phyloP scores from a whole-genome alignment of 441 rosid genomes.

The Arabidopsis hybrid region DNA sequence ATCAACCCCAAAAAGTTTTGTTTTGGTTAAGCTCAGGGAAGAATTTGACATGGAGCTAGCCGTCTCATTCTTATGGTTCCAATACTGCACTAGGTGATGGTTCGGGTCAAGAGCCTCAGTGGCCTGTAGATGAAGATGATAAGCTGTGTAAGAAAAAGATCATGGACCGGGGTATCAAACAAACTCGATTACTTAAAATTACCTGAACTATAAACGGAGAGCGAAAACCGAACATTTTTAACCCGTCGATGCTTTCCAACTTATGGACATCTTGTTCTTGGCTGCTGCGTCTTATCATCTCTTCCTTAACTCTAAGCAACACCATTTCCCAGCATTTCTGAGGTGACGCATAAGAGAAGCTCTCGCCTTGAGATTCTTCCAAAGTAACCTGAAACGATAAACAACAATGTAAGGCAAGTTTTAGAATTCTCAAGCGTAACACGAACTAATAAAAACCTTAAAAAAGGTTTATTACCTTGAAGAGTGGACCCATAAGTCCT shows the following conservation, averaged over 20 bases:
- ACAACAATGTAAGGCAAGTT: conserved; percentile 3
- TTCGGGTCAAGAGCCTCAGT: conserved; percentile 82
- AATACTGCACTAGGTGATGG: conserved; percentile 73
- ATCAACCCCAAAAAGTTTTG: conserved; percentile 44
- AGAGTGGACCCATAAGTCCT: conserved; percentile 80
- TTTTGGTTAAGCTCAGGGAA: conserved; percentile 32
- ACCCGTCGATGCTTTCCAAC: conserved; percentile 59
- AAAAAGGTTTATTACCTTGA: conserved; percentile 57
- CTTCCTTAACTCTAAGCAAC: conserved; percentile 46
- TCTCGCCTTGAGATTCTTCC: conserved; percentile 62
- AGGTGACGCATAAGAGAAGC: conserved; percentile 58
- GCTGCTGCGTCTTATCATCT: background rate
- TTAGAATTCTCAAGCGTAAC: conserved; percentile 3
- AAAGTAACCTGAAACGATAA: conserved; percentile 62
- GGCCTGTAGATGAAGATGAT: conserved; percentile 50
- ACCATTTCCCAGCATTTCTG: conserved; percentile 92
- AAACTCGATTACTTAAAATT: conserved; percentile 6
- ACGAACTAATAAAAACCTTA: conserved; percentile 7
- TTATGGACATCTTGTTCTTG: conserved; percentile 8
- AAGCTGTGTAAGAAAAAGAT: conserved; percentile 18
- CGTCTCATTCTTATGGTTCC: conserved; percentile 56
- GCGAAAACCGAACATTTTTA: conserved; percentile 80
- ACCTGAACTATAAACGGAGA: conserved; percentile 78
- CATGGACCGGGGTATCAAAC: background rate
- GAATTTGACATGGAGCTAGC: conserved; percentile 21